Percentiles rank a stretch among this genome's conserved stretches.
phyloP scores from a whole-genome alignment of 2,329 filamentous ascomycete species.

The Thermochaetoides dissita region DNA sequence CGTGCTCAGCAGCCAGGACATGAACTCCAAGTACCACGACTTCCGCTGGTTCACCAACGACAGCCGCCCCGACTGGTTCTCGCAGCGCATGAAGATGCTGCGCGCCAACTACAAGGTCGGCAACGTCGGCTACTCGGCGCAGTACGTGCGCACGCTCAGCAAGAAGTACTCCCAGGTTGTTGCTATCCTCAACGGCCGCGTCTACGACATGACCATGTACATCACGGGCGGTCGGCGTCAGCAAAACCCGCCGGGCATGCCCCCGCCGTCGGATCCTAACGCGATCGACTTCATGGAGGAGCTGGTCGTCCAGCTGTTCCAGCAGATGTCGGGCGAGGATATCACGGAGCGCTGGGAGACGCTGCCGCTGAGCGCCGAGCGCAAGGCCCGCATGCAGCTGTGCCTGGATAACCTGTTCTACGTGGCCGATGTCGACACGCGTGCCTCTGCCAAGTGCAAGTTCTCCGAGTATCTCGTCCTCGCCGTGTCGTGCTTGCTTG shows the following conservation, averaged over 20 bases:
- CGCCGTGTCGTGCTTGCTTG: constrained; percentile 67
- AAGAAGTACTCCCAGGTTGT: constrained; percentile 47
- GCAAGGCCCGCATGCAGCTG: constrained; percentile 56
- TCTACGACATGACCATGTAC: constrained; percentile 88
- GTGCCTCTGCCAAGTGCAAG: constrained; percentile 70
- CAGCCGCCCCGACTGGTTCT: constrained; percentile 80
- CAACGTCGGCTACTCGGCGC: constrained; percentile 64
- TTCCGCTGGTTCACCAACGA: constrained; percentile 78
- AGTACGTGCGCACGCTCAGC: constrained; percentile 62
- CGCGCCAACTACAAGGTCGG: constrained; percentile 74
- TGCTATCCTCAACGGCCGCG: constrained; percentile 60
- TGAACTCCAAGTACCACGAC: constrained; percentile 75
- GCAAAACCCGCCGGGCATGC: constrained; percentile 38
- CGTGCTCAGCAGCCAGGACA: constrained; percentile 51
- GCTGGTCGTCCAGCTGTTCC: constrained; percentile 62
- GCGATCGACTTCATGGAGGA: constrained; percentile 71
- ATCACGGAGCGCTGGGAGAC: constrained; percentile 71
- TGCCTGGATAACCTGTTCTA: constrained; percentile 95
- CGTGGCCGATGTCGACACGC: constrained; percentile 78
- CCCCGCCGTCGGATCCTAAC: constrained; percentile 28
- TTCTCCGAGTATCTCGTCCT: constrained; percentile 86
- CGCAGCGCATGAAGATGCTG: constrained; percentile 69
- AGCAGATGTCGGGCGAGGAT: constrained; percentile 60
- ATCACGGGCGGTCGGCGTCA: constrained; percentile 58
- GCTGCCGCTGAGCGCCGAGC: constrained; percentile 41